Conservation (phyloP, 2,329 filamentous ascomycete species). For the Aspergillus thermomutatus region DNA sequence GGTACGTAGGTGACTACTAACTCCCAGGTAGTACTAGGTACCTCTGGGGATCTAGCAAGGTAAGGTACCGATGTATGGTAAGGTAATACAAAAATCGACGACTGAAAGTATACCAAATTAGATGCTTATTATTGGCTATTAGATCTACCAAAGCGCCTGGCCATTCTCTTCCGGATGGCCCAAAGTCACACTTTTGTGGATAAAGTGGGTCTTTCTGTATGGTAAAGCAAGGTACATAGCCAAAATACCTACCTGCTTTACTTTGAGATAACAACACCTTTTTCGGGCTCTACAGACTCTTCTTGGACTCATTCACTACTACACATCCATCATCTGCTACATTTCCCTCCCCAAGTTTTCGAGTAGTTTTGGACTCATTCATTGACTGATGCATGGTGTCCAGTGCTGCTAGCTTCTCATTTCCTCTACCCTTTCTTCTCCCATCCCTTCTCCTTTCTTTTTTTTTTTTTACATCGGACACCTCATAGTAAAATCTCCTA, state of each 20-base stretch:
- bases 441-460: constrained; percentile 7
- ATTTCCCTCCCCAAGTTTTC: background rate
- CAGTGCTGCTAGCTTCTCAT: constrained; percentile 3
- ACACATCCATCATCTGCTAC: background rate
- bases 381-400: background rate
- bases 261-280: background rate
- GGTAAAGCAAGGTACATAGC: background rate
- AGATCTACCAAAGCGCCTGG: background rate
- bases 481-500: constrained; percentile 3
- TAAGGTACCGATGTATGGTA: background rate
- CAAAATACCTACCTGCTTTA: background rate
- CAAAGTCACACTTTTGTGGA: background rate
- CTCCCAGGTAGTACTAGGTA: background rate
- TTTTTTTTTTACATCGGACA: constrained; percentile 7
- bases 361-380: background rate
- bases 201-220: background rate
- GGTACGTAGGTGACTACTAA: background rate
- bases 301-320: background rate
- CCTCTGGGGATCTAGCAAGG: background rate
- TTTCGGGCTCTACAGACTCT: background rate
- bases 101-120: background rate
- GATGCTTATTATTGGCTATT: background rate
- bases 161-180: background rate
- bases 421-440: constrained; percentile 10
- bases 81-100: background rate